Evolutionary conservation across 225 moss, liverwort and hornwort genomes (phyloP), one percentile per base, ranked within the genome.

Genomic region (Straminergon stramineum): DNA sequence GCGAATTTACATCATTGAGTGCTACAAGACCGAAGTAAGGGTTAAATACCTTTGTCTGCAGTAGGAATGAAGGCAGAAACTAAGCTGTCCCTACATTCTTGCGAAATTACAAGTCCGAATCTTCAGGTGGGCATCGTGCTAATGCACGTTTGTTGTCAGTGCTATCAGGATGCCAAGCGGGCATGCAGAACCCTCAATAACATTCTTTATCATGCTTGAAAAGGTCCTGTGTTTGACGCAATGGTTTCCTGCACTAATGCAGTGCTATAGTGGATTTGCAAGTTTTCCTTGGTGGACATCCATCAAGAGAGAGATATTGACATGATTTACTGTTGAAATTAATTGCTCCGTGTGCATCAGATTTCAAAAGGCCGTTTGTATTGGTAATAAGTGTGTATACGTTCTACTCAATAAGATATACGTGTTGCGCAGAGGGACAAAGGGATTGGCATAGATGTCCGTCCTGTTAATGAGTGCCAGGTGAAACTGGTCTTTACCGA

Each of bases 401-500:
- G 52, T 58, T 62, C 37, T 48, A 64, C 73, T 87, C 7, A 53
- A 62, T 20, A 17, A 26, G 32, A 53, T 32, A 14, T 76, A 48
- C 39, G 58, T 30, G 51, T 35, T 52, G 37, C 87, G 94, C 92
- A 95, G 95, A 91, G 63, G 82, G 88, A 88, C 79, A 90, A 71
- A 84, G 92, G 88, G 51, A 71, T 93, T 90, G 93, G 83, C 41
- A 35, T 95, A 85, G 82, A 86, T 84, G 91, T 87, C 22, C 66
- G 31, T 69, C 91, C 87, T 66, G 60, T 92, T 21, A 85, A 87
- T 45, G 90, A 87, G 61, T 95, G 95, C 89, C 70, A 83, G 70
- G 88, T 92, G 91, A 88, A 87, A 81, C n/a, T 95, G 89, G 76
- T 76, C 63, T 93, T 94, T 62, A 87, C 79, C 24, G 90, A 92